phyloP scores from a whole-genome alignment of 345 rosid genomes.

The Euphorbia pulcherrima region DNA sequence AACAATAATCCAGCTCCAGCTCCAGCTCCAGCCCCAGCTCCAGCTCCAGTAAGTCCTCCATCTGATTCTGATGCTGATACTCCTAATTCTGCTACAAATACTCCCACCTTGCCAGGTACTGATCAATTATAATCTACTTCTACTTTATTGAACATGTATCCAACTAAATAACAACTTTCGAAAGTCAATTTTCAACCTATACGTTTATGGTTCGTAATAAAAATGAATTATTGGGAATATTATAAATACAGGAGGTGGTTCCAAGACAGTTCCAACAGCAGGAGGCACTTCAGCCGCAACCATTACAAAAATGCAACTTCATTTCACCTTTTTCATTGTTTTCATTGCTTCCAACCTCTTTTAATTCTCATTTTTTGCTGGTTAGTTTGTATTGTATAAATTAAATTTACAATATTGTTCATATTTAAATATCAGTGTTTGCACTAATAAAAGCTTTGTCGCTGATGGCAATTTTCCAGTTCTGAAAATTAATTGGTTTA shows the following conservation, averaged over 20 bases:
- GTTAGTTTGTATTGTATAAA: not conserved
- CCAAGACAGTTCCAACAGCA: conserved; percentile 33
- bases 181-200: too few relatives aligned
- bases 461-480: too few relatives aligned
- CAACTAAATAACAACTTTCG: too few relatives aligned
- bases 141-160: too few relatives aligned
- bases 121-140: too few relatives aligned
- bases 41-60: conserved; percentile 25
- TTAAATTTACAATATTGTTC: not conserved
- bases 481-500: too few relatives aligned
- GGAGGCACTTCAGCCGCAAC: conserved; percentile 23
- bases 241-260: conserved; percentile 30
- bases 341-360: conserved; percentile 8
- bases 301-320: conserved; percentile 9
- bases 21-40: conserved; percentile 12
- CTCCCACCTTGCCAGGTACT: conserved; percentile 32
- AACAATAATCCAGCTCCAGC: conserved; percentile 9
- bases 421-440: too few relatives aligned
- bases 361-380: conserved; percentile 9
- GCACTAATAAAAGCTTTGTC: too few relatives aligned
- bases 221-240: not conserved
- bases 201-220: too few relatives aligned
- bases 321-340: conserved; percentile 5
- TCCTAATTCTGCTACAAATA: conserved; percentile 22
- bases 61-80: conserved; percentile 22